phyloP scores from a whole-genome alignment of 345 rosid genomes.

The Acer campestre region DNA sequence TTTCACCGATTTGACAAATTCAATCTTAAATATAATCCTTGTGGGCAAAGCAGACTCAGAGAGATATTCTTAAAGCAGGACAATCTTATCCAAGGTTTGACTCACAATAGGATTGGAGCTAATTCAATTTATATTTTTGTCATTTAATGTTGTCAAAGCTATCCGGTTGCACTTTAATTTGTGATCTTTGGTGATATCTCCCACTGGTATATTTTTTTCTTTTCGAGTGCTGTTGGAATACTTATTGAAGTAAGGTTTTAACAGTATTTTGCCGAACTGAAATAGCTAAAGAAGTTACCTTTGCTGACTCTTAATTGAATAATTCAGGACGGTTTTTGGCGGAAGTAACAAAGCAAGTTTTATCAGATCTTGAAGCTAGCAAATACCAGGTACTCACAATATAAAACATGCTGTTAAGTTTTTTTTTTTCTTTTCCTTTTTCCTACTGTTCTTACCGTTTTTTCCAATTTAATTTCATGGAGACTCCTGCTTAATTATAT shows the following conservation, averaged over 20 bases:
- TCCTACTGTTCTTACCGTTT: background rate
- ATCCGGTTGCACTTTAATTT: background rate
- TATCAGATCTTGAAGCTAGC: slow-evolving; percentile 59
- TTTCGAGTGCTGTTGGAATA: slow-evolving; percentile 1
- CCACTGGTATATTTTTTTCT: background rate
- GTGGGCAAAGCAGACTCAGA: slow-evolving; percentile 64
- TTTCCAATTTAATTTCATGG: background rate
- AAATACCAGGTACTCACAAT: slow-evolving; percentile 44
- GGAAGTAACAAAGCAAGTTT: slow-evolving; percentile 53
- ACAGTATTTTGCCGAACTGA: background rate
- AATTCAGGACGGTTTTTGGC: slow-evolving; percentile 55
- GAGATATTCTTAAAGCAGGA: slow-evolving; percentile 63
- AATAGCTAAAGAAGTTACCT: background rate
- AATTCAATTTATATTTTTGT: background rate
- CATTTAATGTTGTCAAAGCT: background rate
- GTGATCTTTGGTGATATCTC: background rate
- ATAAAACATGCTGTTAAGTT: background rate
- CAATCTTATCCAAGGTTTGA: slow-evolving; percentile 57
- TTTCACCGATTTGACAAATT: slow-evolving; percentile 61
- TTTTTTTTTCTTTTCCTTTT: background rate
- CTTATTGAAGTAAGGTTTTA: background rate
- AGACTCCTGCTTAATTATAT: background rate
- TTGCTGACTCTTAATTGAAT: slow-evolving; percentile 20
- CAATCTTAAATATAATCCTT: slow-evolving; percentile 61
- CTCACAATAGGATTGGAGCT: background rate